Evolutionary conservation across 768 basidiomycete genomes (phyloP).

Genomic region (Sistotremastrum niveocremeum): DNA sequence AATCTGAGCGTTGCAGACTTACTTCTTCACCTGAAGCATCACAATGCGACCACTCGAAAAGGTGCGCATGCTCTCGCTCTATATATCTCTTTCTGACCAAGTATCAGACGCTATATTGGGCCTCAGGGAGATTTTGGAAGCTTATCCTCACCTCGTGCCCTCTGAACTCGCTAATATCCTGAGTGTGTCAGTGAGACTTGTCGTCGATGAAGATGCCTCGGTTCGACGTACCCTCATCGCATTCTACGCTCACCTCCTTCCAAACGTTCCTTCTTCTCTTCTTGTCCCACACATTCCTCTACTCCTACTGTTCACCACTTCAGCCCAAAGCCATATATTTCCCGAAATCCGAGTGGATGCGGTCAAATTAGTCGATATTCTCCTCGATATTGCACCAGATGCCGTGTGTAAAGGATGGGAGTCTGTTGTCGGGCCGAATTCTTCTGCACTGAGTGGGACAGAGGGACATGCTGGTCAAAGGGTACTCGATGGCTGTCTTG

Average conservation of each 20-base stretch:
- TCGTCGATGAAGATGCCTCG: constrained; percentile 76
- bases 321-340: constrained; percentile 89
- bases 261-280: constrained; percentile 45
- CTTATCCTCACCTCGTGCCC: constrained; percentile 40
- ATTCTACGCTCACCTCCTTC: constrained; percentile 64
- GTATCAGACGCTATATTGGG: constrained; percentile 57
- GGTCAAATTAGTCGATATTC: constrained; percentile 61
- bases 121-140: constrained; percentile 56
- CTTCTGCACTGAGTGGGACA: not conserved
- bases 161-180: constrained; percentile 42
- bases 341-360: constrained; percentile 91
- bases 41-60: constrained; percentile 63
- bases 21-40: constrained; percentile 67
- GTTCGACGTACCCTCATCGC: constrained; percentile 63
- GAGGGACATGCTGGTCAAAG: constrained; percentile 32
- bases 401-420: constrained; percentile 59
- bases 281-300: constrained; percentile 61
- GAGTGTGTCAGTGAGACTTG: constrained; percentile 49
- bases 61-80: constrained; percentile 26
- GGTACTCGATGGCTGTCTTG: constrained; percentile 67
- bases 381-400: constrained; percentile 57
- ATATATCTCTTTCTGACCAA: not conserved
- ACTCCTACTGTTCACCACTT: constrained; percentile 75
- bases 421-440: constrained; percentile 12
- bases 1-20: constrained; percentile 69